Conservation (phyloP, 768 basidiomycete genomes). For the Hericium rajendrae region DNA sequence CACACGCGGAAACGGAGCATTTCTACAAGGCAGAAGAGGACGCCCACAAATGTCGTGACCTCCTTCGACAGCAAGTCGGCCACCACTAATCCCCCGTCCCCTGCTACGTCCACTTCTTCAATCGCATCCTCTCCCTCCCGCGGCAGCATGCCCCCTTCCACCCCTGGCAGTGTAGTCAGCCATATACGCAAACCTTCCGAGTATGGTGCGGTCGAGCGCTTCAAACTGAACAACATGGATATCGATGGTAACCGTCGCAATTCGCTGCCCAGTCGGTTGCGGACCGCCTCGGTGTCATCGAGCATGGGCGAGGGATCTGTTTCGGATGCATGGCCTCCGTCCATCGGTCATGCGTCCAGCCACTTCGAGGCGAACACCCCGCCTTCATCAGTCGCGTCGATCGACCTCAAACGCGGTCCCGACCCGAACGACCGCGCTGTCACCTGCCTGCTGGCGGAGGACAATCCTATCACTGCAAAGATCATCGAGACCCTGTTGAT, state of each 20-base stretch:
- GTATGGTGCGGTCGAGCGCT: slow-evolving; percentile 77
- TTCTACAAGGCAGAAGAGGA: slow-evolving; percentile 60
- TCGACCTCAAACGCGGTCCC: slow-evolving; percentile 66
- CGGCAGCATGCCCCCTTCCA: slow-evolving; percentile 58
- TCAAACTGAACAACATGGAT: slow-evolving; percentile 77
- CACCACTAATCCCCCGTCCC: slow-evolving; percentile 78
- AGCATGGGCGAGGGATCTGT: slow-evolving; percentile 72
- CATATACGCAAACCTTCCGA: slow-evolving; percentile 87
- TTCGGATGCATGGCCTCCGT: slow-evolving; percentile 64
- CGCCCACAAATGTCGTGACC: slow-evolving; percentile 71
- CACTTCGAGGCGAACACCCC: slow-evolving; percentile 57
- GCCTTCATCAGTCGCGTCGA: slow-evolving; percentile 78
- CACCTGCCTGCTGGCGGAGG: slow-evolving; percentile 90
- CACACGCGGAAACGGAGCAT: slow-evolving; percentile 69
- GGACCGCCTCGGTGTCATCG: slow-evolving; percentile 74
- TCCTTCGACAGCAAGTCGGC: slow-evolving; percentile 48
- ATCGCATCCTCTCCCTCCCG: slow-evolving; percentile 86
- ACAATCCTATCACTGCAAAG: slow-evolving; percentile 97
- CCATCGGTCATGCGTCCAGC: slow-evolving; percentile 40
- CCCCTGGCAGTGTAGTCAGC: slow-evolving; percentile 49
- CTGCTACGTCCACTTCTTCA: slow-evolving; percentile 85
- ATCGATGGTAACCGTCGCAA: slow-evolving; percentile 59
- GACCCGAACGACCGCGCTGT: slow-evolving; percentile 83
- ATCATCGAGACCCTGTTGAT: slow-evolving; percentile 93
- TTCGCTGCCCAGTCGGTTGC: slow-evolving; percentile 78